Base-by-base conservation (phyloP, 352 stramenopile species). In the Pythium scleroteichum region DNA sequence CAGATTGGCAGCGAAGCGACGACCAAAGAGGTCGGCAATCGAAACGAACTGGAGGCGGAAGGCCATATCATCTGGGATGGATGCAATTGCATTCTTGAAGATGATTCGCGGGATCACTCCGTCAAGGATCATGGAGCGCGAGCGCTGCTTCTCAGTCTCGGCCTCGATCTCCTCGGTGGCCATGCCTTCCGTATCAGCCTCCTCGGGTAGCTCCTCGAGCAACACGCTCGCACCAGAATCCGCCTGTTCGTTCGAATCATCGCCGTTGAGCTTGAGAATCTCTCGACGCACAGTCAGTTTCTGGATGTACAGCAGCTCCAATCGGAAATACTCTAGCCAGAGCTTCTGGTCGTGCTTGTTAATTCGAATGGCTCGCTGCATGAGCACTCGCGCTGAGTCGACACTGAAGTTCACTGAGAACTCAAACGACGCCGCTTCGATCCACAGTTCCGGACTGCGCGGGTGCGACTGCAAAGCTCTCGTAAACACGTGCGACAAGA, bases 331-430 rank as follows among this genome's bases (percentile, higher is more conserved):
- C 73, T 97, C 88, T 33, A 90, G 69, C 90, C 90, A 97, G 33
- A 97, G 79, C 46, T 87, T 88, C 48, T 82, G 75, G 53, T 83
- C 76, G 59, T 84, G 65, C 26, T 78, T 78, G 64, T 96, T 97
- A 50, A 97, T 88, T 38, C 90, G 85, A 55, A 97, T 92, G n/a
- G 85, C 89, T n/a, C 90, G 84, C 71, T 97, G 90, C 88, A 97
- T 91, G 50, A 97, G 82, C 60, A 94, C 74, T 50, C 90, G 88
- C 27, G 90, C 90, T 44, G 90, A 86, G 64, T 92, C 85, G 29
- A 96, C 77, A 53, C 90, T 96, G 12, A 93, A 68, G 60, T 92
- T 92, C 41, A 79, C 69, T 23, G 86, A 78, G 62, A 96, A 97
- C 69, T 97, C 90, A 71, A 92, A 97, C 27, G 85, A 91, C 29